Base-by-base conservation (phyloP, 2,329 filamentous ascomycete species). In the Bertia moriformis region DNA sequence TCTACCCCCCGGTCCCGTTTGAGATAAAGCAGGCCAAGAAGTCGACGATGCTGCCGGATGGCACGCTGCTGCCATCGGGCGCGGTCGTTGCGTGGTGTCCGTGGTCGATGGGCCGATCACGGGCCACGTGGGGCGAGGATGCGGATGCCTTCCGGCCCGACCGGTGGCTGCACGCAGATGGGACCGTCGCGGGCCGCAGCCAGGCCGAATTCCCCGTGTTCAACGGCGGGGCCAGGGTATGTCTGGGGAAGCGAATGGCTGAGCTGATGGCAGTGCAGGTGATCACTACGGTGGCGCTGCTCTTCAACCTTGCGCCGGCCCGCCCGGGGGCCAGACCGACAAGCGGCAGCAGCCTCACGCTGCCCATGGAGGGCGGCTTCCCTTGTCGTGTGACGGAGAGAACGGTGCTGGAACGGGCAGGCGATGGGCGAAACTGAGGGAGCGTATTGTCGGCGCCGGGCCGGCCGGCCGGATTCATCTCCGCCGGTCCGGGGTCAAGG, bases 1-100 rank as follows among this genome's bases (percentile, higher is more conserved):
- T 80, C 4, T 78, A 71, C 45, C 76, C 76, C 2, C 74, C 75
- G 2, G 69, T 81, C 19, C 76, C 76, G 1, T 73, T 81, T 43
- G 76, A 81, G 49, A 69, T 81, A 45, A 76, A 75, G 50, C 72
- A 81, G 52, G 66, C 65, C 43, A 62, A 66, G 18, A 51, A 59
- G 39, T 51, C 62, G 14, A 66, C 66, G 3, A 68, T 64, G 0
- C 60, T 81, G 2, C 74, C 74, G 0, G 74, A 79, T 46, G 73
- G 72, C 3, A 78, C 74, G 0, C 66, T 61, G 37, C 60, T 81
- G 3, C 72, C 73, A 0, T 50, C 55, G 19, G 51, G 58, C 12
- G 62, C 73, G 0, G 62, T 81, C 18, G 57, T 80, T 2, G 57
- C 79, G 3, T 81, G 74, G 74, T 77, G 70, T 44, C 60, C 71